These are phyloP conservation scores for Talaromyces proteolyticus DNA, from an alignment of 495 filamentous ascomycete genomes.

Conservation along the genomic window DNA sequence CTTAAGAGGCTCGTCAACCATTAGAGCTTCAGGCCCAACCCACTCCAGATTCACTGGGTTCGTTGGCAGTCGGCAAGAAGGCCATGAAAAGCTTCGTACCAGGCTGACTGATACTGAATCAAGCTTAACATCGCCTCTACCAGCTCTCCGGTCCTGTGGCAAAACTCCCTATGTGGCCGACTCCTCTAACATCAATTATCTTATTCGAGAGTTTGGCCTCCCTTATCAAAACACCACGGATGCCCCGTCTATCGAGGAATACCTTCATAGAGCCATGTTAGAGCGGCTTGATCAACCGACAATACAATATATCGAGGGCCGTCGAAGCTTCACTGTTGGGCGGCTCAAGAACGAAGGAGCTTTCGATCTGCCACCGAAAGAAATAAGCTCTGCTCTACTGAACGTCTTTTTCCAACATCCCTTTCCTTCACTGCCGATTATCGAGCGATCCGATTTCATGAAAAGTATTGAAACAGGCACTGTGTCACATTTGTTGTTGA, in stretches of 20 bases:
- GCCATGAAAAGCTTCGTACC: not conserved
- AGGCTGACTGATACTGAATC: not conserved
- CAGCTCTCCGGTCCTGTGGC: slow-evolving; percentile 3
- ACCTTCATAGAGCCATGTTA: slow-evolving; percentile 11
- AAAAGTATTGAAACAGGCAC: not conserved
- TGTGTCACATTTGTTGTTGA: slow-evolving; percentile 10
- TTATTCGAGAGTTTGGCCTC: slow-evolving; percentile 13
- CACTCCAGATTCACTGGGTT: not conserved
- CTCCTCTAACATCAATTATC: slow-evolving; percentile 12
- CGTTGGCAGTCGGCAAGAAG: not conserved
- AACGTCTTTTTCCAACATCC: slow-evolving; percentile 10
- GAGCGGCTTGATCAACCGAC: slow-evolving; percentile 2
- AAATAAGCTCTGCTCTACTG: slow-evolving; percentile 7
- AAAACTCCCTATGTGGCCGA: slow-evolving; percentile 12
- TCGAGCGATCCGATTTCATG: slow-evolving; percentile 8
- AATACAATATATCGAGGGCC: slow-evolving; percentile 2
- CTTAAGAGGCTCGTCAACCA: not conserved
- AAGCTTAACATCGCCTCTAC: slow-evolving; percentile 8
- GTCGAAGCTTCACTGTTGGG: not conserved
- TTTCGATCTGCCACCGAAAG: slow-evolving; percentile 9
- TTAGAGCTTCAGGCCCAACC: not conserved
- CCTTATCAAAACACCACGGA: slow-evolving; percentile 9
- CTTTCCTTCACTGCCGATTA: slow-evolving; percentile 9
- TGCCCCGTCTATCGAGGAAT: slow-evolving; percentile 7
- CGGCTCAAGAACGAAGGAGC: slow-evolving; percentile 6